These are phyloP conservation scores for Venturia carpophila DNA, from an alignment of 2,329 filamentous ascomycete genomes.

Conservation along the genomic window DNA sequence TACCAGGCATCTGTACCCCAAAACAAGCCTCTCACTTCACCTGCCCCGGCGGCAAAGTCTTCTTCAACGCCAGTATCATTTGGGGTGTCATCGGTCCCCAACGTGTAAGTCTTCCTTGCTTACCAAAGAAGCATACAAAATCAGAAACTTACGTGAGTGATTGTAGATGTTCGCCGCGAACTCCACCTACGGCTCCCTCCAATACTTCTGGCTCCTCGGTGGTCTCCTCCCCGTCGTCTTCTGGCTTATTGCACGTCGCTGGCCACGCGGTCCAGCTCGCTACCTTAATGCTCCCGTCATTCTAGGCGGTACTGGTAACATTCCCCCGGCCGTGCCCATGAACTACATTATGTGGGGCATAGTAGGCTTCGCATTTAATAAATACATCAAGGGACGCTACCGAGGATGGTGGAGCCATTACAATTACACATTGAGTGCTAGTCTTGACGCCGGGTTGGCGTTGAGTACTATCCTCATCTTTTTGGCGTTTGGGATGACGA, in stretches of 20 bases:
- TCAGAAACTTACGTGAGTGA: too few species aligned
- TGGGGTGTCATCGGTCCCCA: constrained; percentile 63
- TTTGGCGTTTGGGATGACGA: constrained; percentile 24
- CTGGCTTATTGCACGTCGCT: constrained; percentile 52
- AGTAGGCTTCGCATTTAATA: constrained; percentile 26
- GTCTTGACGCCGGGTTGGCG: constrained; percentile 25
- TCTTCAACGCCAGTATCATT: constrained; percentile 59
- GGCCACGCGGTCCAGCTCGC: constrained; percentile 52
- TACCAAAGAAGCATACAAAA: too few species aligned
- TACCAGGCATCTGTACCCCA: constrained; percentile 56
- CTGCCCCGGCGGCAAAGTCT: constrained; percentile 51
- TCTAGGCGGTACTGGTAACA: constrained; percentile 54
- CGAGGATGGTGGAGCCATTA: constrained; percentile 25
- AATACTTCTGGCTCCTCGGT: constrained; percentile 60
- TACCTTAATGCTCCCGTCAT: constrained; percentile 63
- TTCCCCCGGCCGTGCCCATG: constrained; percentile 43
- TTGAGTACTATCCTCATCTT: constrained; percentile 26
- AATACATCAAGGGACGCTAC: constrained; percentile 23
- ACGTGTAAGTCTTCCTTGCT: constrained; percentile 44
- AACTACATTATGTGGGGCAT: constrained; percentile 25
- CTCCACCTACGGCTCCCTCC: constrained; percentile 8
- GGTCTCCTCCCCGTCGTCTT: constrained; percentile 53
- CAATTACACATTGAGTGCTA: constrained; percentile 21
- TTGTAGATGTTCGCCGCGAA: constrained; percentile 4
- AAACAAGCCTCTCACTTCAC: constrained; percentile 52